Evolutionary conservation across 2,329 filamentous ascomycete species (phyloP).

Genomic region (Grosmannia huntii): DNA sequence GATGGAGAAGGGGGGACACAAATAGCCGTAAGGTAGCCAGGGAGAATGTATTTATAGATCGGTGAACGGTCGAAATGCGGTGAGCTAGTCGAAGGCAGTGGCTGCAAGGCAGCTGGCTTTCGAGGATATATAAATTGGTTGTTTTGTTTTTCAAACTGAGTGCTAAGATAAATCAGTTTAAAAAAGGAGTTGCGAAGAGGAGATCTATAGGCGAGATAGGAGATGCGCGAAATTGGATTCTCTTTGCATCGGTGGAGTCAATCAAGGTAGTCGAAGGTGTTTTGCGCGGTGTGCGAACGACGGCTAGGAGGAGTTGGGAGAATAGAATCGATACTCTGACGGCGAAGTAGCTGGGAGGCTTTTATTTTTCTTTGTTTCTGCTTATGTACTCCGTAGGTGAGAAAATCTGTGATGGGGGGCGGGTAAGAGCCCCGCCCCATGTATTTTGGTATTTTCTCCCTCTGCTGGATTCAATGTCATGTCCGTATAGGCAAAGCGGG

Average conservation of each 20-base stretch:
- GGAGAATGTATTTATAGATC: background rate
- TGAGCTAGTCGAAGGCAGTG: background rate
- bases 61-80: background rate
- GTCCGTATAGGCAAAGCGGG: background rate
- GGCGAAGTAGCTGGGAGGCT: background rate
- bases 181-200: background rate
- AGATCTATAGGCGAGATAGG: background rate
- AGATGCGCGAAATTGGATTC: background rate
- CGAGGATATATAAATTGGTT: background rate
- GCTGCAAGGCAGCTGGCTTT: background rate
- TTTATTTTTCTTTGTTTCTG: constrained; percentile 1
- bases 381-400: background rate
- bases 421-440: background rate
- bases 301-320: background rate
- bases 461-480: background rate
- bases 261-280: background rate
- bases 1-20: background rate
- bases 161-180: background rate
- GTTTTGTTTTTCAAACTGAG: background rate
- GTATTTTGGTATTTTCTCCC: background rate
- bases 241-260: background rate
- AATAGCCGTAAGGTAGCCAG: background rate
- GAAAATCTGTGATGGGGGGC: background rate
- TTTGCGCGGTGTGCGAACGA: background rate
- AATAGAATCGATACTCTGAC: background rate